Conservation (phyloP, 208 protist genomes). For the Acanthamoeba castellanii region DNA sequence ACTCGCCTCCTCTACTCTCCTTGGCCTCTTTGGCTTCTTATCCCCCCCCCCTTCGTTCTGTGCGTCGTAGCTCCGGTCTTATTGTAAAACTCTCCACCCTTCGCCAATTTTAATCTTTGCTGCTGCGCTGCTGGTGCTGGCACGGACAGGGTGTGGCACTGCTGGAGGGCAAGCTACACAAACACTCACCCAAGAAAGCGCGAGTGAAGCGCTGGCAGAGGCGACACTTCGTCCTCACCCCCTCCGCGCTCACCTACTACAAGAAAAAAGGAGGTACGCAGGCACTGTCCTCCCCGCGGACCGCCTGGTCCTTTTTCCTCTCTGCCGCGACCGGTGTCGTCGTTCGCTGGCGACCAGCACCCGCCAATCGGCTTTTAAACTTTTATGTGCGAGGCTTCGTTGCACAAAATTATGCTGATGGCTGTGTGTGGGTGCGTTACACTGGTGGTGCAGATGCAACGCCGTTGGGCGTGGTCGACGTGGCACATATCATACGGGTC, state of each 20-base stretch:
- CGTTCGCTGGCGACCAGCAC: background rate
- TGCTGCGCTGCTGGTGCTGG: background rate
- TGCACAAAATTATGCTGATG: background rate
- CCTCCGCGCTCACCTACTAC: background rate
- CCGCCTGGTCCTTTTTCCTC: background rate
- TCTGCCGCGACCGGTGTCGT: background rate
- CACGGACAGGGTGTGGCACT: background rate
- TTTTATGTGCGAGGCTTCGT: background rate
- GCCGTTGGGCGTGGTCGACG: background rate
- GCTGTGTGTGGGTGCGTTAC: too few species aligned
- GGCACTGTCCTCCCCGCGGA: background rate
- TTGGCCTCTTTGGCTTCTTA: background rate
- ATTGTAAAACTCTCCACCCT: background rate
- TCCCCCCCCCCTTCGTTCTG: too few species aligned
- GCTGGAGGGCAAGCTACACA: slow-evolving; percentile 16
- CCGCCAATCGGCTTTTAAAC: background rate
- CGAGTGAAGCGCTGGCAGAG: slow-evolving; percentile 19
- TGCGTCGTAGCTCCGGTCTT: background rate
- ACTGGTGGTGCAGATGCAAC: background rate
- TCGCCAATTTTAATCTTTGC: background rate
- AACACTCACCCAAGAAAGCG: slow-evolving; percentile 27
- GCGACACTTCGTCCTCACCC: slow-evolving; percentile 5
- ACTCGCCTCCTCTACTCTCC: background rate
- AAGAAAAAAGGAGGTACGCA: slow-evolving; percentile 31
- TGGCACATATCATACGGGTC: background rate